phyloP scores from a whole-genome alignment of 352 stramenopile genomes.

The Phytophthora crassamura region DNA sequence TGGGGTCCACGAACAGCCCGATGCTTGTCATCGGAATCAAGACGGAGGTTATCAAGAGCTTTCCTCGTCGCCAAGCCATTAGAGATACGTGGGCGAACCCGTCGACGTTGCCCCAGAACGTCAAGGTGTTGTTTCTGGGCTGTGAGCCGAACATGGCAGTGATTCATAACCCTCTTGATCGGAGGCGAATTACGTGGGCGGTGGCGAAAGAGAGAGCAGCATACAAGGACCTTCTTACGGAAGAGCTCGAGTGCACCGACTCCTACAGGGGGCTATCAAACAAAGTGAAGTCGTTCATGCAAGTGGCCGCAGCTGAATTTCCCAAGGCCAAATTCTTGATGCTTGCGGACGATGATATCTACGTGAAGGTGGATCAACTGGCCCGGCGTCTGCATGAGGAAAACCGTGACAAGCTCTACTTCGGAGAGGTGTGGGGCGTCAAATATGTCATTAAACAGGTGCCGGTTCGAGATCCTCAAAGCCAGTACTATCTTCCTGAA shows the following conservation, averaged over 20 bases:
- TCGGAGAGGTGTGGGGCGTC: constrained; percentile 30
- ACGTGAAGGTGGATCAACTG: constrained; percentile 46
- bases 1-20: background rate
- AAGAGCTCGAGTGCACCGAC: constrained; percentile 59
- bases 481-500: constrained; percentile 42
- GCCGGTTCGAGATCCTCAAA: constrained; percentile 38
- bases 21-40: constrained; percentile 56
- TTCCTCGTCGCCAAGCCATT: constrained; percentile 49
- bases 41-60: constrained; percentile 38
- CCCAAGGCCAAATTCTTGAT: constrained; percentile 48
- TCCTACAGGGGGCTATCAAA: constrained; percentile 55
- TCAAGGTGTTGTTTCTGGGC: constrained; percentile 43
- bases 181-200: constrained; percentile 12
- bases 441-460: constrained; percentile 23
- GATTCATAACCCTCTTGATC: constrained; percentile 12
- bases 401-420: constrained; percentile 8
- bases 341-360: constrained; percentile 67
- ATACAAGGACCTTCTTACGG: constrained; percentile 54
- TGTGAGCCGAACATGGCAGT: constrained; percentile 23
- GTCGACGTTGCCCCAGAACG: constrained; percentile 21
- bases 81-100: constrained; percentile 46
- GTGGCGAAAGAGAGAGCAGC: constrained; percentile 43
- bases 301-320: constrained; percentile 36
- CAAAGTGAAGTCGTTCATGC: constrained; percentile 70
- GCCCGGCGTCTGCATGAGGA: constrained; percentile 5